These are phyloP conservation scores for Bruguiera gymnorhiza DNA, from an alignment of 345 rosid genomes.

Conservation along the genomic window DNA sequence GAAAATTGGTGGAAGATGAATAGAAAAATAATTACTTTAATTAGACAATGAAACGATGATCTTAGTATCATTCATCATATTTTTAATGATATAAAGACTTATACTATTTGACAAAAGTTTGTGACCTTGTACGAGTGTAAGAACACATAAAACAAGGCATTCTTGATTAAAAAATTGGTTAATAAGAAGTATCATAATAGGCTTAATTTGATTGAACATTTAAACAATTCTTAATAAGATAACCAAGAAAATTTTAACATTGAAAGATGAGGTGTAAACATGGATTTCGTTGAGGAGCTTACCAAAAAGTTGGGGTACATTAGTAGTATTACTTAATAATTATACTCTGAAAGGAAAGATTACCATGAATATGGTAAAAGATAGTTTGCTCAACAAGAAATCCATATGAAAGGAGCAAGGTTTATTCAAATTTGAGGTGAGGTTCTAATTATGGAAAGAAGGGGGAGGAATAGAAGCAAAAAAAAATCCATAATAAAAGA, in stretches of 20 bases:
- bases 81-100: not conserved
- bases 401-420: not conserved
- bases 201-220: not conserved
- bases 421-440: not conserved
- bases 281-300: not conserved
- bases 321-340: constrained; percentile 1
- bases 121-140: not conserved
- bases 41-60: constrained; percentile 3
- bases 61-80: not conserved
- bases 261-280: not conserved
- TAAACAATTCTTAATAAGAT: not conserved
- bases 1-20: not conserved
- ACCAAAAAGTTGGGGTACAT: not conserved
- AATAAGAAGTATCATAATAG: too few species aligned
- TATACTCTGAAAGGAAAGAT: too few species aligned
- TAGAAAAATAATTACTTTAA: not conserved
- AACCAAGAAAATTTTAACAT: not conserved
- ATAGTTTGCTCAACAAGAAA: not conserved
- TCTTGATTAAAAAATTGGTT: too few species aligned
- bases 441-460: not conserved
- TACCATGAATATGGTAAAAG: too few species aligned
- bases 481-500: not conserved
- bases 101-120: not conserved
- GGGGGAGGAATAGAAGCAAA: not conserved
- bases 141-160: not conserved